Conservation (phyloP, 805 yeast genomes). For the Grigorovia transvaalensis region DNA sequence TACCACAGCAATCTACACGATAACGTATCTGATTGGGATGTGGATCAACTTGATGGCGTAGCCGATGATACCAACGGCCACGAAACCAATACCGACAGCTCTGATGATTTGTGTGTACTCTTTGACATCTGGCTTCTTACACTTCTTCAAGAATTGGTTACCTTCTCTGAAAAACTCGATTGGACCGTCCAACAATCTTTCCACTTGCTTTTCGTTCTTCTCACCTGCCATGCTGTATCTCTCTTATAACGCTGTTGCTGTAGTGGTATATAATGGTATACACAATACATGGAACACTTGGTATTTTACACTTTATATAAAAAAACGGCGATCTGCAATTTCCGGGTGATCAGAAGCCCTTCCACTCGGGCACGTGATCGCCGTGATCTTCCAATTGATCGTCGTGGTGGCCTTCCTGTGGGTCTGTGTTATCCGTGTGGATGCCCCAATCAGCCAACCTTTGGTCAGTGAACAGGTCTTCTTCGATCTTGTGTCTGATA, state of each 20-base stretch:
- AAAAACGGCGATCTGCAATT: background rate
- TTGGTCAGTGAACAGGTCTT: conserved; percentile 55
- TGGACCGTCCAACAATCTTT: conserved; percentile 76
- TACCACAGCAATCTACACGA: conserved; percentile 35
- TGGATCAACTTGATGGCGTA: conserved; percentile 88
- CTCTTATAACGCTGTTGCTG: background rate
- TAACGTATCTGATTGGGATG: conserved; percentile 91
- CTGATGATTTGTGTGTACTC: conserved; percentile 83
- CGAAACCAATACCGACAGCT: conserved; percentile 94
- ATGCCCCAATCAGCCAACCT: conserved; percentile 60
- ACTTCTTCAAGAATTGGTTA: conserved; percentile 73
- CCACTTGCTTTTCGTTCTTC: conserved; percentile 29
- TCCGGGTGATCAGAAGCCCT: conserved; percentile 25
- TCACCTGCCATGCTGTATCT: conserved; percentile 18
- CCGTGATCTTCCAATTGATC: conserved; percentile 19
- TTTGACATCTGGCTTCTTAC: conserved; percentile 84
- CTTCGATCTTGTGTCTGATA: conserved; percentile 51
- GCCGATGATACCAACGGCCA: conserved; percentile 97
- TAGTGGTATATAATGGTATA: background rate
- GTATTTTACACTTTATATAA: background rate
- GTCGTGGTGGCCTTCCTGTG: conserved; percentile 19
- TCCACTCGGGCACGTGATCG: conserved; percentile 33
- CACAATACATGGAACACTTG: background rate
- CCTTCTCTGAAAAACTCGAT: conserved; percentile 89
- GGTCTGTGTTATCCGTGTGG: conserved; percentile 15